Evolutionary conservation across 108 stramenopile species (phyloP).

Genomic region (Pseudonitzschia delicatissima): DNA sequence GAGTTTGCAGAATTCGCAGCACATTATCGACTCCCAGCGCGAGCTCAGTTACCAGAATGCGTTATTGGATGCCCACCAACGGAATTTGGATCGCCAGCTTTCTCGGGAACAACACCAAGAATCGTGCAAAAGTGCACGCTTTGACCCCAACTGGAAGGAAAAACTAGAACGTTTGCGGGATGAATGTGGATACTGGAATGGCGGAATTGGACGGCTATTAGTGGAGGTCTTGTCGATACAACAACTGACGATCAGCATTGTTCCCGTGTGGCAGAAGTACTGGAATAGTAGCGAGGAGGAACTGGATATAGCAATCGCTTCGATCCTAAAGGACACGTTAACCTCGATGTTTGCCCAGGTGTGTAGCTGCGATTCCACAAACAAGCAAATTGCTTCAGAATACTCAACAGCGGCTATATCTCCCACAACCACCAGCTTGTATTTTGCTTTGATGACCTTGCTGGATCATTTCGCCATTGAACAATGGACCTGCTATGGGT

Average conservation of each 20-base stretch:
- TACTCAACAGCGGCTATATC: not conserved
- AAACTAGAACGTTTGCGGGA: constrained; percentile 19
- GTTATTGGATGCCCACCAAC: constrained; percentile 18
- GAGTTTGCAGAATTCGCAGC: constrained; percentile 18
- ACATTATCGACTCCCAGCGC: constrained; percentile 7
- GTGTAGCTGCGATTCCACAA: not conserved
- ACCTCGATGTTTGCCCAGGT: constrained; percentile 4
- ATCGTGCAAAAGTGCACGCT: not conserved
- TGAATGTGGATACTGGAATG: constrained; percentile 20
- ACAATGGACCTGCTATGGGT: constrained; percentile 22
- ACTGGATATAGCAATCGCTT: too few species aligned
- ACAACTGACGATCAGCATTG: not conserved
- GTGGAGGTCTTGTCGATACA: constrained; percentile 5
- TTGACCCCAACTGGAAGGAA: constrained; percentile 32
- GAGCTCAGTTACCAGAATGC: not conserved
- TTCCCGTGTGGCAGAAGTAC: constrained; percentile 9
- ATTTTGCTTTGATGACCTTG: not conserved
- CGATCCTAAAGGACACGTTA: not conserved
- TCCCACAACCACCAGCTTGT: not conserved
- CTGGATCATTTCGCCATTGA: not conserved
- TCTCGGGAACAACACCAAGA: constrained; percentile 16
- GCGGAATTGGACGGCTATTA: not conserved
- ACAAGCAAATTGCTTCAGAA: not conserved
- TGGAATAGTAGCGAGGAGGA: not conserved
- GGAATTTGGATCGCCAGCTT: constrained; percentile 6